These are phyloP conservation scores for Drechslerella dactyloides DNA, from an alignment of 2,329 filamentous ascomycete species.

Conservation along the genomic window DNA sequence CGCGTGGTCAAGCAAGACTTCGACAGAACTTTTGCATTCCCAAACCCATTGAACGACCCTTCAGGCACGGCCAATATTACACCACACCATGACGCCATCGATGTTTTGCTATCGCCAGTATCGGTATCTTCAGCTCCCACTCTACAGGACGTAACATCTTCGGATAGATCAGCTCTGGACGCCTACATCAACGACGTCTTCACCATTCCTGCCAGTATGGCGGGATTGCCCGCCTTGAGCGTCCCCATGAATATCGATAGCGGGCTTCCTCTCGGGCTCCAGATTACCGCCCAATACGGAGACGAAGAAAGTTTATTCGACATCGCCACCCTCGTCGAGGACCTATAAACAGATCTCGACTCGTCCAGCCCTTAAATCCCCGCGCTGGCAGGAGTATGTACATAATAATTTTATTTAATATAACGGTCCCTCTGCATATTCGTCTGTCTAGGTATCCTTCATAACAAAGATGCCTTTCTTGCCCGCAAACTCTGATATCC, in stretches of 20 bases:
- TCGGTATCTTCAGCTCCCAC: constrained; percentile 76
- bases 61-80: constrained; percentile 62
- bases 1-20: constrained; percentile 86
- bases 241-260: constrained; percentile 67
- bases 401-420: not conserved
- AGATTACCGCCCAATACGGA: constrained; percentile 81
- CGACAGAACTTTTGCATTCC: constrained; percentile 73
- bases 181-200: constrained; percentile 93
- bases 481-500: constrained; percentile 79
- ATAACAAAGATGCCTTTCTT: constrained; percentile 94
- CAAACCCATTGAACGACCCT: constrained; percentile 69
- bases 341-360: not conserved
- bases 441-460: constrained; percentile 60
- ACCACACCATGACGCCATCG: constrained; percentile 69
- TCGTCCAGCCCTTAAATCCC: not conserved
- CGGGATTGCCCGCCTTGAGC: constrained; percentile 85
- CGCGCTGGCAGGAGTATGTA: not conserved
- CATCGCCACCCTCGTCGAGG: constrained; percentile 63
- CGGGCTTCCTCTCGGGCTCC: constrained; percentile 66
- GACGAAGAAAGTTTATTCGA: constrained; percentile 71
- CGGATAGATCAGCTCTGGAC: constrained; percentile 65
- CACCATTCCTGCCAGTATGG: constrained; percentile 91
- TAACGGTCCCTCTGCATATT: too few species aligned
- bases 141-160: constrained; percentile 64
- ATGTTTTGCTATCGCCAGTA: constrained; percentile 86